Percentiles rank a stretch among this genome's conserved stretches.
Conservation (phyloP, 2,329 filamentous ascomycete species). For the Aureobasidium melanogenum region DNA sequence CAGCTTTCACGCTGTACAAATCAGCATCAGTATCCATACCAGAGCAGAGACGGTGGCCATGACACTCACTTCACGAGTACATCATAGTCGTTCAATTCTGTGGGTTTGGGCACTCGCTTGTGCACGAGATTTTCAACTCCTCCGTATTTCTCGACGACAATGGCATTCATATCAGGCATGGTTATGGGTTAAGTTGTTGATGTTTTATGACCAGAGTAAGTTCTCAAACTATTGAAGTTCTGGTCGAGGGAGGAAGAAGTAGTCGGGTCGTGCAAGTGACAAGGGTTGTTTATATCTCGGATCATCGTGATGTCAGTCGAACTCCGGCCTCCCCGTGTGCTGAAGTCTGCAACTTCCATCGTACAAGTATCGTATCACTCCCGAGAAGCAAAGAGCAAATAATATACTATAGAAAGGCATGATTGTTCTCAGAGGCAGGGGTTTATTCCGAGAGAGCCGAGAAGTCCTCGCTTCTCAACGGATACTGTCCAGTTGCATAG, state of each 20-base stretch:
- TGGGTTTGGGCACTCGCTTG: conserved; percentile 25
- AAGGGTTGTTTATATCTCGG: background rate
- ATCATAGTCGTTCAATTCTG: conserved; percentile 25
- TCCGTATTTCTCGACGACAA: conserved; percentile 25
- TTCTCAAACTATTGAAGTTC: background rate
- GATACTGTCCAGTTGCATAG: no score
- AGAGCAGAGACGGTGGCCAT: background rate
- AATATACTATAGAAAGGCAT: no score
- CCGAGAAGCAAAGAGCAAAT: no score
- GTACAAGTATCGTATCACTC: no score
- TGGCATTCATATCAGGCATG: conserved; percentile 22
- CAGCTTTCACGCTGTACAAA: conserved; percentile 26
- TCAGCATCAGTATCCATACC: background rate
- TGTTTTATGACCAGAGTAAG: no score
- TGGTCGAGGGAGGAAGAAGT: background rate
- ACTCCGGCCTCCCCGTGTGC: no score
- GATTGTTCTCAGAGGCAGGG: no score
- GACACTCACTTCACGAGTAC: conserved; percentile 26
- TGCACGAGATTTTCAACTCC: conserved; percentile 21
- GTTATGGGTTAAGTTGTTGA: background rate
- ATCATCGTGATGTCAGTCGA: background rate
- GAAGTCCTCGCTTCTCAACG: no score
- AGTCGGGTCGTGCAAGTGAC: background rate
- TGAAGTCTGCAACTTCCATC: no score
- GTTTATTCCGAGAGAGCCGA: no score